Evolutionary conservation across 2,329 filamentous ascomycete species (phyloP).

Genomic region (Botrytis hyacinthi): DNA sequence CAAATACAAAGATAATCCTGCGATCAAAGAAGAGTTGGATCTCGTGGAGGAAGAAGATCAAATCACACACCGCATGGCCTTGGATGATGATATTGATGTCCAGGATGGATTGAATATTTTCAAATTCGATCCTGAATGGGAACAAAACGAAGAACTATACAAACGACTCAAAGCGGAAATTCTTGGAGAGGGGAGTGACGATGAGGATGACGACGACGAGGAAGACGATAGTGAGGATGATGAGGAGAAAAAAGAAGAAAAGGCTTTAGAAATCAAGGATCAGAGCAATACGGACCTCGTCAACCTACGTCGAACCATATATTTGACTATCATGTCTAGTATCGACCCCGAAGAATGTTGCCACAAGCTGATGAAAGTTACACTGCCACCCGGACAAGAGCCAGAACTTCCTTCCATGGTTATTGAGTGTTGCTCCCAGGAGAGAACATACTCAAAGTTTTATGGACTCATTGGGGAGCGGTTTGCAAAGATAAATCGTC

Average conservation of each 20-base stretch:
- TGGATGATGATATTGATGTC: slow-evolving; percentile 81
- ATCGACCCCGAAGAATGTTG: slow-evolving; percentile 95
- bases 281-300: slow-evolving; percentile 95
- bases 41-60: slow-evolving; percentile 97
- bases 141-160: slow-evolving; percentile 88
- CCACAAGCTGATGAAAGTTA: slow-evolving; percentile 95
- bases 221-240: slow-evolving; percentile 66
- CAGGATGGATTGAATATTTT: slow-evolving; percentile 93
- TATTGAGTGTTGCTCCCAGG: slow-evolving; percentile 93
- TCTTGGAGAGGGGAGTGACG: slow-evolving; percentile 85
- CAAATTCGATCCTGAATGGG: slow-evolving; percentile 87
- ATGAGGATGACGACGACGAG: slow-evolving; percentile 66
- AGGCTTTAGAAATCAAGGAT: slow-evolving; percentile 93
- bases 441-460: slow-evolving; percentile 96
- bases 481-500: slow-evolving; percentile 91
- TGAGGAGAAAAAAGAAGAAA: slow-evolving; percentile 74
- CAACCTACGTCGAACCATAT: slow-evolving; percentile 89
- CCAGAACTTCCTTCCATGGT: slow-evolving; percentile 93
- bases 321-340: slow-evolving; percentile 95
- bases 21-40: slow-evolving; percentile 88
- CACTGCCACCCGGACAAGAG: slow-evolving; percentile 82
- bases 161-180: slow-evolving; percentile 90
- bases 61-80: slow-evolving; percentile 80
- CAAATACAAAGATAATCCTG: slow-evolving; percentile 91
- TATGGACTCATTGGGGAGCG: slow-evolving; percentile 92